Base-by-base conservation (phyloP, 306 rosid species). In the Vigna mungo region DNA sequence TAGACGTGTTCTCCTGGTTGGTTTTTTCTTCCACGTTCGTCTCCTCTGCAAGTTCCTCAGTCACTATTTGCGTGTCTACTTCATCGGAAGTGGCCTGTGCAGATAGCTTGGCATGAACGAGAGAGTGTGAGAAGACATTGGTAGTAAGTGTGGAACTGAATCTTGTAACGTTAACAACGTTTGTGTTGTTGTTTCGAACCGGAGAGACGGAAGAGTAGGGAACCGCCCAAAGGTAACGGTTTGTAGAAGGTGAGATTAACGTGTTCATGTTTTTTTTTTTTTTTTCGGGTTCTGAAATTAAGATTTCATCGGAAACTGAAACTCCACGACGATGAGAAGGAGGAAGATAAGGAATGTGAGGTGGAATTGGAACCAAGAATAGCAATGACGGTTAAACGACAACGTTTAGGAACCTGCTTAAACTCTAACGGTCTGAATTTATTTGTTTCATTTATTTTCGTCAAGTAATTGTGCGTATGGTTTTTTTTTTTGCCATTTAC, bases 21-120 rank as follows among this genome's bases (percentile, higher is more conserved):
- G 89, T 71, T 25, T 36, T 64, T 20, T 66, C 16, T 72, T 85
- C 75, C 30, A 20, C 77, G 43, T 75, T 49, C 10, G 18, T 25
- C 34, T 82, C 88, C 60, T 80, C 83, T 16, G 51, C 6, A 16
- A 68, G 53, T 39, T 70, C 68, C 43, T 64, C 82, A 1, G 41
- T 47, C 5, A 34, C 55, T 14, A 80, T 71, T 75, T 85, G 88
- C 11, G 87, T 48, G 51, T 90, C 84, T 34, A 84, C 9, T 63
- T 95, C 92, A 75, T 91, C 88, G 74, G 91, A 74, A 85, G 84
- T 87, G 76, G 96, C 93, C 59, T 79, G 81, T 17, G 82, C 64
- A 80, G 79, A 77, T 76, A 68, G 37, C 53, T 43, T 88, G 71
- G 30, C 62, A 58, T 74, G 84, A 70, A 83, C n/a, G 8, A 4